These are phyloP conservation scores for Botrytis paeoniae DNA, from an alignment of 2,329 filamentous ascomycete species.

Conservation along the genomic window DNA sequence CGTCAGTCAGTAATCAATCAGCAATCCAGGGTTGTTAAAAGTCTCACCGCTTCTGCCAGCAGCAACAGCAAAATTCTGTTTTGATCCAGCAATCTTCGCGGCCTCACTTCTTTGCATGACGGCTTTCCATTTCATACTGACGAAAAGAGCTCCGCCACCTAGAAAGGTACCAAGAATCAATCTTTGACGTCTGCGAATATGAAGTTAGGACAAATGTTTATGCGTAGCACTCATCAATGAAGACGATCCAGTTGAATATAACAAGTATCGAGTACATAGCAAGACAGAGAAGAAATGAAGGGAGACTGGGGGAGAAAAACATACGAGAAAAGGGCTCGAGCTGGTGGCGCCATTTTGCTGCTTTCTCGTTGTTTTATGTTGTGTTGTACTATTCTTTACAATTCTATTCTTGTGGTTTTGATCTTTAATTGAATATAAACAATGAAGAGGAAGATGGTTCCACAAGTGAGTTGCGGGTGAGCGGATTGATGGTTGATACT, in stretches of 20 bases:
- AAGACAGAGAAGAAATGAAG: neutral
- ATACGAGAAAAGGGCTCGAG: slow-evolving; percentile 19
- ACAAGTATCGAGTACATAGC: neutral
- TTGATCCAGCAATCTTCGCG: slow-evolving; percentile 34
- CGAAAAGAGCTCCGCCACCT: slow-evolving; percentile 32
- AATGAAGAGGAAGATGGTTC: neutral
- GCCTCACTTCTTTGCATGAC: slow-evolving; percentile 37
- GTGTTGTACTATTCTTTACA: neutral
- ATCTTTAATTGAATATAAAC: neutral
- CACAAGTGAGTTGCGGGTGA: neutral
- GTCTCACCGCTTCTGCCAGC: slow-evolving; percentile 36
- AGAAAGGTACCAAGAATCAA: slow-evolving; percentile 34
- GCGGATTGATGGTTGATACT: neutral
- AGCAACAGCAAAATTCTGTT: slow-evolving; percentile 34
- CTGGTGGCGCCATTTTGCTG: slow-evolving; percentile 15
- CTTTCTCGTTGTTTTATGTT: neutral
- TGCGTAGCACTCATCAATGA: neutral
- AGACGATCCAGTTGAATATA: neutral
- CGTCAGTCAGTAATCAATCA: neutral
- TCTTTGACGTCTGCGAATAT: slow-evolving; percentile 32
- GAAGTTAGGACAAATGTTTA: neutral
- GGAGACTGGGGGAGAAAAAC: neutral
- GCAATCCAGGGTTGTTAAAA: neutral
- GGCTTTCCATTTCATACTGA: slow-evolving; percentile 37
- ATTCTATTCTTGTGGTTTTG: neutral